These are phyloP conservation scores for Linnemannia hyalina DNA, from an alignment of 192 early-diverging fungal species.

Conservation along the genomic window DNA sequence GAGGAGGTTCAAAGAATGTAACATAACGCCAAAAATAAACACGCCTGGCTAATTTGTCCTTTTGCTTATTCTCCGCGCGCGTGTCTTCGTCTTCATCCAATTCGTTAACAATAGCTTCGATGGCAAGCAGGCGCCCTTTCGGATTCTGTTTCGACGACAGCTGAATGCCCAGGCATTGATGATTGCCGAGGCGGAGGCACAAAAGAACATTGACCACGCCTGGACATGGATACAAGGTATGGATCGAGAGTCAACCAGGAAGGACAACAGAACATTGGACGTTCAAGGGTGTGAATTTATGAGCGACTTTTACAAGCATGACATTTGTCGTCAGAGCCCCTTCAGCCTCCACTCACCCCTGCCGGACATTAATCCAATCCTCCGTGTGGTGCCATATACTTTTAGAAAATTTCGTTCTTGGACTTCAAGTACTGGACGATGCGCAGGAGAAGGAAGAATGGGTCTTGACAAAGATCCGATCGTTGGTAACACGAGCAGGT, in stretches of 20 bases:
- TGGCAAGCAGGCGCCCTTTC: conserved; percentile 92
- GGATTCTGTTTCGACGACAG: conserved; percentile 83
- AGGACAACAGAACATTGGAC: background rate
- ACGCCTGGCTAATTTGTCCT: no score
- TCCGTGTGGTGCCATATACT: background rate
- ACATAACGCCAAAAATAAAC: conserved; percentile 3
- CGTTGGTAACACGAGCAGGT: conserved; percentile 85
- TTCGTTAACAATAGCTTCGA: conserved; percentile 72
- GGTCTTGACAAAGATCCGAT: conserved; percentile 92
- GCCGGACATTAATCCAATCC: conserved; percentile 5
- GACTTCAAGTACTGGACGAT: conserved; percentile 81
- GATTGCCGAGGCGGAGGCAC: conserved; percentile 86
- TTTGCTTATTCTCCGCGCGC: background rate
- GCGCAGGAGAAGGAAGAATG: conserved; percentile 85
- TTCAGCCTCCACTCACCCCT: background rate
- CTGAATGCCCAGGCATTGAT: conserved; percentile 73
- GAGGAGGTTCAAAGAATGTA: background rate
- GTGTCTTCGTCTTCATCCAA: background rate
- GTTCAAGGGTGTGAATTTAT: background rate
- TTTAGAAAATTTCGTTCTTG: conserved; percentile 82
- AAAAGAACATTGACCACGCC: conserved; percentile 86
- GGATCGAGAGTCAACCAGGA: background rate
- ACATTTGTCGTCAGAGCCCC: background rate
- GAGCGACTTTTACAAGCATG: background rate
- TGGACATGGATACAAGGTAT: conserved; percentile 92